Base-by-base conservation (phyloP, 352 stramenopile species). In the Globisporangium splendens region DNA sequence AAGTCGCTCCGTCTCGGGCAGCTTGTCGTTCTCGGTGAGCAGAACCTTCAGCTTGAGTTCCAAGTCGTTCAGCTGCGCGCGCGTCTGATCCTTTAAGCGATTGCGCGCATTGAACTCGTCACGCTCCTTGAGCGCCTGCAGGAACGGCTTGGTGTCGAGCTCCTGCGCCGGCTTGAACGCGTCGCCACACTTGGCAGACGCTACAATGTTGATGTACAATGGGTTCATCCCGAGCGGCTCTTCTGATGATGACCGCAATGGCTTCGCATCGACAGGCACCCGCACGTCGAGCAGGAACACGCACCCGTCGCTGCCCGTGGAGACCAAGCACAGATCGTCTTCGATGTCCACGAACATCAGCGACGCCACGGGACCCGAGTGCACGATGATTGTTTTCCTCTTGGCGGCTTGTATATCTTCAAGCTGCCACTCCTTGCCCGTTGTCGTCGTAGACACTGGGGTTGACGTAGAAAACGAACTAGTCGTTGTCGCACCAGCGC, bases 1-100 rank as follows among this genome's bases (percentile, higher is more conserved):
- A 10, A 98, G 77, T 3, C 77, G 78, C 54, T 96, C 88, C 5
- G 33, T 66, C 47, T 90, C 85, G 0, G 81, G 71, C 1, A 92
- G 65, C 35, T 66, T 67, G 10, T 83, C 78, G 52, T 96, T 96
- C 28, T 89, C 78, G 10, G 69, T 62, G 1, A 96, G 64, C 55
- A 96, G 66, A 2, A 67, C 48, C 53, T 88, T 81, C 13, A 96
- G 79, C 51, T 80, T 77, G 21, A 75, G 57, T 18, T 90, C 72
- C 2, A 96, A 60, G 11, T 92, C 77, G 8, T 73, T 80, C 8
- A 96, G 54, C 21, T 77, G 70, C 1, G 66, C 63, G 14, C 86
- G 79, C 13, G 81, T 92, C 35, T 69, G 72, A 50, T 90, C 80
- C 54, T 91, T 92, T 10, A 81, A 65, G 1, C 70, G 79, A 21